These are phyloP conservation scores for Malbranchea zuffiana DNA, from an alignment of 2,329 filamentous ascomycete species.

Conservation along the genomic window DNA sequence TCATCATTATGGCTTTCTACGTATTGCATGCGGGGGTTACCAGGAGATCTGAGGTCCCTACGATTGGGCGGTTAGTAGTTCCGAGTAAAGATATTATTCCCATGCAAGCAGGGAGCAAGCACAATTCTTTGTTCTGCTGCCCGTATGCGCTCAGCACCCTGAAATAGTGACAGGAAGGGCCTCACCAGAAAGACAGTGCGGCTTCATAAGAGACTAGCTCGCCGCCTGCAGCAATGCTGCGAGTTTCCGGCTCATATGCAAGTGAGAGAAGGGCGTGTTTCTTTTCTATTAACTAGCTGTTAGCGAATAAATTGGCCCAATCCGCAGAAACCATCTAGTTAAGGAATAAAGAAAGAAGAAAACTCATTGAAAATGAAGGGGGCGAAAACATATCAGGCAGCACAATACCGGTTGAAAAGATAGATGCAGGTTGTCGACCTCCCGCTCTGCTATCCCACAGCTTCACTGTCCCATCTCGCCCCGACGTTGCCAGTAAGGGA, in stretches of 20 bases:
- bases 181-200: constrained; percentile 35
- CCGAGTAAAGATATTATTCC: constrained; percentile 2
- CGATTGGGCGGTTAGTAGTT: constrained; percentile 20
- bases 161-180: constrained; percentile 20
- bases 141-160: not conserved
- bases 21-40: constrained; percentile 29
- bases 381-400: constrained; percentile 4
- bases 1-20: constrained; percentile 46
- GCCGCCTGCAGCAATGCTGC: constrained; percentile 45
- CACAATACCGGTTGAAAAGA: constrained; percentile 28
- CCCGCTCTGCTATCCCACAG: constrained; percentile 32
- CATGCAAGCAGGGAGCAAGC: not conserved
- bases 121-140: not conserved
- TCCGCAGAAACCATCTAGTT: too few relatives aligned
- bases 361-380: not conserved
- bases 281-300: too few relatives aligned
- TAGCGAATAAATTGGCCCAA: too few relatives aligned
- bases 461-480: constrained; percentile 33
- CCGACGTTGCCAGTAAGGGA: constrained; percentile 16
- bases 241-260: constrained; percentile 36
- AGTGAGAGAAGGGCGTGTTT: constrained; percentile 44
- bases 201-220: constrained; percentile 40
- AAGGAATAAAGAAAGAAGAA: not conserved
- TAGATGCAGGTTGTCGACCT: constrained; percentile 22
- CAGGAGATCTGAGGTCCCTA: constrained; percentile 36